Conservation (phyloP, 129 eudicot genomes). For the Lactuca sativa region DNA sequence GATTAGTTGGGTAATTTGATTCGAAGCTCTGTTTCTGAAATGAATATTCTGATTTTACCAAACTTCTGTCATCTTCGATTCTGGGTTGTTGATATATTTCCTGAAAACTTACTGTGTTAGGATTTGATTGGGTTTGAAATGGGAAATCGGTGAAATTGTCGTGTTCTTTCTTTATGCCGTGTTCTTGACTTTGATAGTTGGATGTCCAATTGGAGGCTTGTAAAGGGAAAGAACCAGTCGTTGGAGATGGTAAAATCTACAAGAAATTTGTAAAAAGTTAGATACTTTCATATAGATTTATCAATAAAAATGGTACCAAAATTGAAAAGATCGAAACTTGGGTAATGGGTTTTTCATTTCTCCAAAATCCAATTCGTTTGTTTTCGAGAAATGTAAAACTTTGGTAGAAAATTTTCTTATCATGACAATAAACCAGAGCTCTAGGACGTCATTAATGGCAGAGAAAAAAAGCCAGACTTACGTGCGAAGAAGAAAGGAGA, state of each 20-base stretch:
- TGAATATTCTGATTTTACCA: slow-evolving; percentile 37
- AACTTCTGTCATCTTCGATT: slow-evolving; percentile 25
- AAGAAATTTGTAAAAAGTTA: slow-evolving; percentile 21
- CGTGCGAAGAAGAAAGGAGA: slow-evolving; percentile 65
- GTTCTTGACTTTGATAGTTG: slow-evolving; percentile 34
- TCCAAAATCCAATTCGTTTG: slow-evolving; percentile 4
- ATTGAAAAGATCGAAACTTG: slow-evolving; percentile 1
- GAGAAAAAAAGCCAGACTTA: slow-evolving; percentile 31
- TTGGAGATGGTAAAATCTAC: slow-evolving; percentile 85
- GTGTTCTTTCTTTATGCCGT: slow-evolving; percentile 39
- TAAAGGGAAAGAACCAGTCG: slow-evolving; percentile 72
- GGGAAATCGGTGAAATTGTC: slow-evolving; percentile 53
- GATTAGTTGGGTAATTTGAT: slow-evolving; percentile 15
- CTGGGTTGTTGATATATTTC: slow-evolving; percentile 45
- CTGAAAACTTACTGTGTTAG: slow-evolving; percentile 44
- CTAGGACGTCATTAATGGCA: slow-evolving; percentile 4
- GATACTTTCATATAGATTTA: not conserved
- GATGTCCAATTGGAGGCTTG: slow-evolving; percentile 54
- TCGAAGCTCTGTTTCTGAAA: slow-evolving; percentile 27
- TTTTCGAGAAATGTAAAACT: not conserved
- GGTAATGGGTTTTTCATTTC: not conserved
- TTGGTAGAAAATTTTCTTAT: not conserved
- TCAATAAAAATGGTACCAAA: not conserved
- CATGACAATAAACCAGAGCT: not conserved
- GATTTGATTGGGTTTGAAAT: slow-evolving; percentile 47